Base-by-base conservation (phyloP, 768 basidiomycete species). In the Podaxis sp. region DNA sequence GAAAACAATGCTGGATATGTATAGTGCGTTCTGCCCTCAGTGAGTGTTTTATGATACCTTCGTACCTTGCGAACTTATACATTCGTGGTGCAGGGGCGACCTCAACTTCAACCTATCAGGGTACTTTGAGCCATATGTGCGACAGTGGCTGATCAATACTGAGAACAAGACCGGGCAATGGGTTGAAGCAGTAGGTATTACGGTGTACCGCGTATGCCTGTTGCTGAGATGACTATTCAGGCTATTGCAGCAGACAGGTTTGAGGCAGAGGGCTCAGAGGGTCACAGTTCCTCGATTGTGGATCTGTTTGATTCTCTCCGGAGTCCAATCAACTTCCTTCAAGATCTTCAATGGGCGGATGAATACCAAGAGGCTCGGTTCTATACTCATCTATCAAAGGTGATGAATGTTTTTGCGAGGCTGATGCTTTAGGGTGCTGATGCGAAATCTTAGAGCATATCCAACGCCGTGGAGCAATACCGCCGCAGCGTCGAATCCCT, bases 201-300 rank as follows among this genome's bases (percentile, higher is more conserved):
- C 57, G 0, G 9, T 29, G 51, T 4, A 25, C 8, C 25, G 12
- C n/a, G 1, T 49, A 19, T 27, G 25, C 6, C 37, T 15, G 64
- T 53, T 65, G 11, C 64, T 61, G 2, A 33, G 19, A 50, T 40
- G 33, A 41, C 47, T 37, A 33, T 54, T 9, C 65, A 90, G 83
- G 91, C 91, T 33, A 86, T 93, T 65, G 82, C 83, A 46, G 84
- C 85, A 2, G 92, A 93, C 71, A 86, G 91, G 88, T 93, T 93
- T 66, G 82, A 94, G 79, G 81, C 93, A 60, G 84, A 94, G 76
- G 83, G 91, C 64, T 63, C 79, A 11, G 86, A 92, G 73, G 91
- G 91, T 0, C 93, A 96, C 69, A 96, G 94, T 67, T 95, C 96
- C n/a, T 98, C 96, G 0, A 96, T 99, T 59, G 88, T 95, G 24